Percentiles rank a stretch among this genome's conserved stretches.
These are phyloP conservation scores for Sugiyamaella japonica DNA, from an alignment of 1,139 yeast genomes.

Conservation along the genomic window DNA sequence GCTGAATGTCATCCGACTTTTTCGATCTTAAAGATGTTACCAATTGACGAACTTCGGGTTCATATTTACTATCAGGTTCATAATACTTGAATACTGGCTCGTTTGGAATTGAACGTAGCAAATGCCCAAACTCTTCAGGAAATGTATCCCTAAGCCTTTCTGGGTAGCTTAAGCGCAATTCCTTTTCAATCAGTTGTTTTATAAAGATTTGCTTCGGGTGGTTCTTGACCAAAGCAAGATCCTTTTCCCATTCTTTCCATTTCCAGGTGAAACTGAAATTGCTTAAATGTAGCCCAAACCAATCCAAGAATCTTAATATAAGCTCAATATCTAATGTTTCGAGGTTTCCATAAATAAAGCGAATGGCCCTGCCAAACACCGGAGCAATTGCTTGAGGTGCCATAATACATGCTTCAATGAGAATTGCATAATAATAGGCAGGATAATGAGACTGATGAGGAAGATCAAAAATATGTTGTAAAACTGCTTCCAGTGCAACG, in stretches of 20 bases:
- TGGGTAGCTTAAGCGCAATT: conserved; percentile 71
- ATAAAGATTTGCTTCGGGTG: conserved; percentile 80
- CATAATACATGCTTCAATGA: conserved; percentile 82
- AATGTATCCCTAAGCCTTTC: conserved; percentile 73
- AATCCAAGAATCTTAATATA: conserved; percentile 71
- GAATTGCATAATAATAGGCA: conserved; percentile 81
- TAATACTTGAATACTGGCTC: conserved; percentile 49
- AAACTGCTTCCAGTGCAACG: conserved; percentile 77
- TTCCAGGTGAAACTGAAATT: conserved; percentile 97
- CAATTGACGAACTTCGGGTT: conserved; percentile 40
- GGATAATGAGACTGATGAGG: conserved; percentile 66
- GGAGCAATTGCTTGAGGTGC: conserved; percentile 94
- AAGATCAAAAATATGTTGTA: conserved; percentile 73
- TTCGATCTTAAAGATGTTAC: conserved; percentile 38
- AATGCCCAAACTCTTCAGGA: conserved; percentile 67
- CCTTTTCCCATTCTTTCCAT: conserved; percentile 85
- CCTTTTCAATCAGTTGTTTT: conserved; percentile 77
- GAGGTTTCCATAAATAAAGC: conserved; percentile 73
- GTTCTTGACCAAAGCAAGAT: conserved; percentile 42
- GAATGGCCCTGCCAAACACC: conserved; percentile 88
- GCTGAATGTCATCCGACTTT: conserved; percentile 38
- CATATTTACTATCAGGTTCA: conserved; percentile 41
- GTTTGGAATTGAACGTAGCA: conserved; percentile 48
- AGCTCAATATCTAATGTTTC: conserved; percentile 74
- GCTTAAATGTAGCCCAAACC: conserved; percentile 93